Conservation (phyloP, 1,139 yeast species). For the Zygoascus meyerae region DNA sequence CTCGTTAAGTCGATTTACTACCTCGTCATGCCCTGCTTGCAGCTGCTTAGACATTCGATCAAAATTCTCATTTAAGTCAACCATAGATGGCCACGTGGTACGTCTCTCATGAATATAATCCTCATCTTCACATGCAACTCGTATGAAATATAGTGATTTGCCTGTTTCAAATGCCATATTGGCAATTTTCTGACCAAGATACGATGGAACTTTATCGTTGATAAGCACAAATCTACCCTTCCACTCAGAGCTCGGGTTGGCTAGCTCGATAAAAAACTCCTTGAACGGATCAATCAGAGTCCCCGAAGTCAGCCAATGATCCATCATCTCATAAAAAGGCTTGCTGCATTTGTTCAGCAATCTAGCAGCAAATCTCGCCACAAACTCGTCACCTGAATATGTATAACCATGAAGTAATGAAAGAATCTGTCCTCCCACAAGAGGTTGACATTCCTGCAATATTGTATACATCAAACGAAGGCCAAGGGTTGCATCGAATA, state of each 20-base stretch:
- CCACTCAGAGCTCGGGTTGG: constrained; percentile 26
- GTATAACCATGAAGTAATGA: constrained; percentile 48
- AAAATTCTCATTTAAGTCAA: constrained; percentile 18
- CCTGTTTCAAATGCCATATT: constrained; percentile 68
- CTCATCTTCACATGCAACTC: constrained; percentile 55
- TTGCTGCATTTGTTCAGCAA: constrained; percentile 47
- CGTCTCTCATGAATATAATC: constrained; percentile 42
- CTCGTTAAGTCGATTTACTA: constrained; percentile 48
- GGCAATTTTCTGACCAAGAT: constrained; percentile 46
- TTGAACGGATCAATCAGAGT: constrained; percentile 47
- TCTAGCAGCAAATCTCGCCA: constrained; percentile 40
- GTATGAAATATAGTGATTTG: constrained; percentile 63
- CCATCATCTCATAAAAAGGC: constrained; percentile 60
- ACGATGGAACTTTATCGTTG: constrained; percentile 48
- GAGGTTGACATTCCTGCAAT: constrained; percentile 34
- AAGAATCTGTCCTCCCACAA: constrained; percentile 53
- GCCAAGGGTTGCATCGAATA: constrained; percentile 48
- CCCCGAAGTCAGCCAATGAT: constrained; percentile 68
- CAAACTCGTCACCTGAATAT: constrained; percentile 56
- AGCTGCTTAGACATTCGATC: constrained; percentile 42
- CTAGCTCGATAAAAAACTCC: constrained; percentile 59
- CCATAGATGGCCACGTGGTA: neutral
- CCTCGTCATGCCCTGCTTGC: constrained; percentile 50
- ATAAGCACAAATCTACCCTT: constrained; percentile 26
- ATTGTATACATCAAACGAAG: constrained; percentile 50